Percentiles rank a stretch among this genome's conserved stretches.
phyloP scores from a whole-genome alignment of 2,329 filamentous ascomycete genomes.

The Zymoseptoria passerinii region DNA sequence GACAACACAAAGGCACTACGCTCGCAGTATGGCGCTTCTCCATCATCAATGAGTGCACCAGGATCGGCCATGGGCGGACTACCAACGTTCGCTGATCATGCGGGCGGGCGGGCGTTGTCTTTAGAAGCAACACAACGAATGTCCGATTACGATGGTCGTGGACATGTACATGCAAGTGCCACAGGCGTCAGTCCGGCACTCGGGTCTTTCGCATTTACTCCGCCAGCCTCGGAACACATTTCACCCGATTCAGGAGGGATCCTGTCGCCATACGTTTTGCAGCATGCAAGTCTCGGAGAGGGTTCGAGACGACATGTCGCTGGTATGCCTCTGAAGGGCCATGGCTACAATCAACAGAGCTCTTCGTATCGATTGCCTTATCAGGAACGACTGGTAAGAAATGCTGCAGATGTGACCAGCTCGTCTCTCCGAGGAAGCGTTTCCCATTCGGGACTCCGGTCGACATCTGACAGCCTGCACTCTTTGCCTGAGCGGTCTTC shows the following conservation, averaged over 20 bases:
- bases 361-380: slow-evolving; percentile 36
- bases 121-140: slow-evolving; percentile 58
- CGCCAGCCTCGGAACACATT: slow-evolving; percentile 41
- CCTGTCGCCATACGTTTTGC: slow-evolving; percentile 30
- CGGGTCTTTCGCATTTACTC: slow-evolving; percentile 57
- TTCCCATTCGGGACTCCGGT: slow-evolving; percentile 32
- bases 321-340: slow-evolving; percentile 11
- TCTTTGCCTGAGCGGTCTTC: slow-evolving; percentile 15
- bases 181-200: slow-evolving; percentile 60
- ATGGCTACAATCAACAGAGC: slow-evolving; percentile 21
- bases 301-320: slow-evolving; percentile 17
- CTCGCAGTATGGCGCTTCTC: slow-evolving; percentile 41
- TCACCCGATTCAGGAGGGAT: slow-evolving; percentile 37
- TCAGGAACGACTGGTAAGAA: slow-evolving; percentile 36
- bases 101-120: slow-evolving; percentile 59
- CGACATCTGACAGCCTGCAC: slow-evolving; percentile 12
- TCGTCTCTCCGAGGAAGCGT: slow-evolving; percentile 41
- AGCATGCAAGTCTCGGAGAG: slow-evolving; percentile 25
- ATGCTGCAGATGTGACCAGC: slow-evolving; percentile 35
- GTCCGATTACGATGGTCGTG: slow-evolving; percentile 57
- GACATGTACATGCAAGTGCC: slow-evolving; percentile 51
- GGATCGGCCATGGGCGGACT: slow-evolving; percentile 39
- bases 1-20: slow-evolving; percentile 53
- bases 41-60: slow-evolving; percentile 40
- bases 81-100: slow-evolving; percentile 41